Base-by-base conservation (phyloP, 2,329 filamentous ascomycete species). In the Clonostachys chloroleuca region DNA sequence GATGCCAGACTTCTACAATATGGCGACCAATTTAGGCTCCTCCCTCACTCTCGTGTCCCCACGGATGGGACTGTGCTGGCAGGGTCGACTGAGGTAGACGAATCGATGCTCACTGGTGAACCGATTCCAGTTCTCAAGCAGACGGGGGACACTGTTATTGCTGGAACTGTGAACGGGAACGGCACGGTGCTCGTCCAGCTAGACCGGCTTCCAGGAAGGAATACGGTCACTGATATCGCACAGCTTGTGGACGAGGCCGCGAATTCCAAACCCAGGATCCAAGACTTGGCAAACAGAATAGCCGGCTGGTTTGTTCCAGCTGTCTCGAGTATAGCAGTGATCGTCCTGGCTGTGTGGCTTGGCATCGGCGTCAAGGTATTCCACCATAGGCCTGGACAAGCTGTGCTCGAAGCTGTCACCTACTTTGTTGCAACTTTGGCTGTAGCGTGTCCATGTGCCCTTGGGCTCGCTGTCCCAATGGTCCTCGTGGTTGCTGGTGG, bases 101-200 rank as follows among this genome's bases (percentile, higher is more conserved):
- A 92, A 59, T 88, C 86, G 0, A 87, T 89, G 81, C 64, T 92
- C 9, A 92, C 88, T 0, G 88, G 88, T 1, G 89, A 94, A 58
- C 74, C 79, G 0, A 63, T 64, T 1, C 81, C 80, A 0, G 75
- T 89, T 0, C 70, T 71, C 5, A 92, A 92, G 58, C 51, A 61
- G 0, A 45, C 64, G 0, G 74, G 74, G 0, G 78, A 75, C 2
- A 43, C 55, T 0, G 73, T 91, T 2, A 77, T 88, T 48, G 87
- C 88, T 3, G 87, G 87, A 0, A 81, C 86, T 0, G 68, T 86
- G 44, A 91, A 91, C 56, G 77, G 81, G 2, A 68, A 75, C 1
- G 87, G 87, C 0, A 74, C 75, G 0, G 64, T 87, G 16, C 75
- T 77, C 17, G 78, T 81, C 3, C 70, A 68, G 1, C 56, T 91